Base-by-base conservation (phyloP, 2,329 filamentous ascomycete species). In the Diplodia scrobiculata region DNA sequence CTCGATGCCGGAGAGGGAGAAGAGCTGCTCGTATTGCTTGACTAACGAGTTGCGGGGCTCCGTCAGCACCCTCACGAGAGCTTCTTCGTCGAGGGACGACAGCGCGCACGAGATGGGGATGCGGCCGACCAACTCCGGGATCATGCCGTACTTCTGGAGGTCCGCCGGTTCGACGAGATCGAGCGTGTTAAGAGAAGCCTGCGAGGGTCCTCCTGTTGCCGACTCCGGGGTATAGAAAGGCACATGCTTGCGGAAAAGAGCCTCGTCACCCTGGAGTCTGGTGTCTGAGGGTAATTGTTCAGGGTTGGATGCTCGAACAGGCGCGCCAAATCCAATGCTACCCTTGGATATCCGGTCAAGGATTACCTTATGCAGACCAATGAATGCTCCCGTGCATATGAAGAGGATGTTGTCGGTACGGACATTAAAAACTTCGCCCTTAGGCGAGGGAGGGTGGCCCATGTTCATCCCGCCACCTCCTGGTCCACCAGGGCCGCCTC, bases 321-420 rank as follows among this genome's bases (percentile, higher is more conserved):
- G 88, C 3, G 93, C 92, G 5, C 93, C 93, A 72, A 99, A 99
- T 0, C 95, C 95, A 71, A 99, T 94, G 2, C 91, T 90, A 11
- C 88, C 87, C 73, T 90, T 92, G 13, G 92, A 89, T 52, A 98
- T 89, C n/a, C 95, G 88, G 67, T 92, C 90, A 67, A 96, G 83
- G 58, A 99, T 86, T 38, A 90, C 85, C 75, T 96, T 97, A 73
- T 97, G 91, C 0, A 98, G 83, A 1, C 93, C 94, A 41, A 96
- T 91, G 75, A 99, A 99, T 19, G 95, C 95, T 19, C 95, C 95
- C 13, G 93, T 96, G 76, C 95, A 97, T 50, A 99, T 92, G 79
- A 99, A 99, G 32, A 99, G 85, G 67, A 99, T 98, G 72, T 98
- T 97, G 70, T 92, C 93, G 0, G 95, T 99, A 72, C 95, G 90